Evolutionary conservation across 345 rosid genomes (phyloP), one percentile per base, ranked within the genome.

Genomic region (Noccaea caerulescens): DNA sequence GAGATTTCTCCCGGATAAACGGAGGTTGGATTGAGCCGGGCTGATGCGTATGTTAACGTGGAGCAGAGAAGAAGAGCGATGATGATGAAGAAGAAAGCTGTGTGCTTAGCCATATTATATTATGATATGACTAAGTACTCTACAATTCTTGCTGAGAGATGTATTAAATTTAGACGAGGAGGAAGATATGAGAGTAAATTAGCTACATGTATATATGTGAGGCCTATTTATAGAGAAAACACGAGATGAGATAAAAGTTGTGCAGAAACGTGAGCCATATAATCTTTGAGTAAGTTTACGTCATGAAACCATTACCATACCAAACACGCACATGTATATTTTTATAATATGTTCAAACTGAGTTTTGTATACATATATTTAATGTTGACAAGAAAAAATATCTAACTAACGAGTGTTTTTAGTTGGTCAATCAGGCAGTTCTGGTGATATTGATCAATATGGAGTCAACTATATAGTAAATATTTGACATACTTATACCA

Each of bases 51-150:
- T 72, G 71, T 59, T 43, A 77, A 44, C 20, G 81, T 52, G 37
- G 84, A 79, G 58, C 80, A 64, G 41, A 88, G 78, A 61, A 86
- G 76, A 16, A 87, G 72, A 69, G 75, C 45, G 10, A 81, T 10
- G 69, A 81, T 10, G 69, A 82, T 9, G 72, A 81, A 56, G 33
- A 73, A 52, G 49, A 36, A 34, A 43, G 76, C 41, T 36, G 69
- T 49, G 63, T 66, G 52, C 74, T 74, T 82, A 46, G 74, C 73
- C 88, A 82, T 76, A 6, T 33, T 58, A 2, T 37, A 13, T 41
- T 16, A 16, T 16, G 18, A 44, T 56, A 20, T 20, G 63, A 33
- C 62, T 12, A 20, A n/a, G 7, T 50, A 51, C 13, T 51, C 41
- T 16, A 18, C 41, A 30, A 25, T 49, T 60, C 50, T 50, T 60